phyloP scores from a whole-genome alignment of 345 rosid species.

The Gossypium arboreum region DNA sequence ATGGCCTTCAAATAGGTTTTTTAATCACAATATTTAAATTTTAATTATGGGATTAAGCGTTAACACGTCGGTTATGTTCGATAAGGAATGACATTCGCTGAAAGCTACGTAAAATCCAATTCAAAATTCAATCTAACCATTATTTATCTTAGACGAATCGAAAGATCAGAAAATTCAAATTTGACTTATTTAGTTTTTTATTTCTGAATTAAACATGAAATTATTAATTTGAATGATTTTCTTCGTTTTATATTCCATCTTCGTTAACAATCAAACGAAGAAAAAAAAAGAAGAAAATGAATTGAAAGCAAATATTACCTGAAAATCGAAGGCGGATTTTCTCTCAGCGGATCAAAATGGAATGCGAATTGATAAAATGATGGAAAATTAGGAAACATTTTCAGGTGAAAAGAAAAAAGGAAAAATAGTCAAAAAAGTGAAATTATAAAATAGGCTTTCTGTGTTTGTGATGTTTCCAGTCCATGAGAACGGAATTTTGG shows the following conservation, averaged over 20 bases:
- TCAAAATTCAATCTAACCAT: background rate
- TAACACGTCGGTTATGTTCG: background rate
- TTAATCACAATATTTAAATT: background rate
- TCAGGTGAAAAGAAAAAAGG: background rate
- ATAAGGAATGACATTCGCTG: background rate
- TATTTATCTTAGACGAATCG: background rate
- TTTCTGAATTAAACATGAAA: background rate
- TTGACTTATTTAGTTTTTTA: background rate
- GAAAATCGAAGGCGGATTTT: conserved; percentile 5
- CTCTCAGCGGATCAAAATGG: conserved; percentile 15
- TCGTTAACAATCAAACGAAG: background rate
- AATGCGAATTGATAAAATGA: background rate
- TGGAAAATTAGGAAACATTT: conserved; percentile 13
- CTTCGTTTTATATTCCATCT: background rate
- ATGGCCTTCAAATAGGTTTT: background rate
- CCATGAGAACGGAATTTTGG: conserved; percentile 31
- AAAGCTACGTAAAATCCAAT: background rate
- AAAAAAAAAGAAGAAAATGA: background rate
- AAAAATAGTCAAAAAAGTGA: background rate
- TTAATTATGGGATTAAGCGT: background rate
- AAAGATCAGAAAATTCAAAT: background rate
- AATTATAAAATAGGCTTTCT: background rate
- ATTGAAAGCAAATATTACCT: conserved; percentile 22
- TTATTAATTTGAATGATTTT: background rate
- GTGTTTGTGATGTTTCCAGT: conserved; percentile 8